Conservation (phyloP, 2,329 filamentous ascomycete species). For the Aureobasidium sp. region DNA sequence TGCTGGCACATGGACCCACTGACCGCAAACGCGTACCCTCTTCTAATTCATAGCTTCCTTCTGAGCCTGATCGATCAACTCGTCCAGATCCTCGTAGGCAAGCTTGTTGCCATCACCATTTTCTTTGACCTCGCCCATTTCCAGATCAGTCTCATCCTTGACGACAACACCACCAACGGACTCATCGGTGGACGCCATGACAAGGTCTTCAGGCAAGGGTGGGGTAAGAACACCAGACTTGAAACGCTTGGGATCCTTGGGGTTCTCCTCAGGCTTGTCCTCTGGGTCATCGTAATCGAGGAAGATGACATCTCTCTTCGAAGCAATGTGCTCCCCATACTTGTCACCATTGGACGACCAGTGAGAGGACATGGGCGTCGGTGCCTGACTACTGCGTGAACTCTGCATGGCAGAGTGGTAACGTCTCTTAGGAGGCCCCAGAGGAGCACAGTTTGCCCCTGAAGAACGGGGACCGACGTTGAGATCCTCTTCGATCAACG, state of each 20-base stretch:
- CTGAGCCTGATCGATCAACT: slow-evolving; percentile 5
- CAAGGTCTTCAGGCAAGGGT: background rate
- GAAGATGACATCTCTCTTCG: background rate
- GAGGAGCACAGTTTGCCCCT: slow-evolving; percentile 6
- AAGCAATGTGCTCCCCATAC: no score
- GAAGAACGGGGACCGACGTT: background rate
- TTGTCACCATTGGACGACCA: background rate
- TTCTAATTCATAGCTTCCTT: background rate
- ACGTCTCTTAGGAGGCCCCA: background rate
- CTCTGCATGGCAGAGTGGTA: background rate
- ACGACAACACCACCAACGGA: background rate
- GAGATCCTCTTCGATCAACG: background rate
- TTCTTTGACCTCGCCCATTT: slow-evolving; percentile 2
- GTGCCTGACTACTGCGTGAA: background rate
- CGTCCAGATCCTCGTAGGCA: slow-evolving; percentile 1
- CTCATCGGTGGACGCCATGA: background rate
- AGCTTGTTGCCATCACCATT: background rate
- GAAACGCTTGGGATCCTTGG: background rate
- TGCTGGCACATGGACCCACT: background rate
- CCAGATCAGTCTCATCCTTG: background rate
- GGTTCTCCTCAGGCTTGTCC: background rate
- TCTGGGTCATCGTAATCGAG: slow-evolving; percentile 5
- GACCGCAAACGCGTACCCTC: background rate
- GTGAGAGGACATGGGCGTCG: background rate
- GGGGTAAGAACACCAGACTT: slow-evolving; percentile 7